Evolutionary conservation across 129 eudicot genomes (phyloP).

Genomic region (Flaveria sonorensis): DNA sequence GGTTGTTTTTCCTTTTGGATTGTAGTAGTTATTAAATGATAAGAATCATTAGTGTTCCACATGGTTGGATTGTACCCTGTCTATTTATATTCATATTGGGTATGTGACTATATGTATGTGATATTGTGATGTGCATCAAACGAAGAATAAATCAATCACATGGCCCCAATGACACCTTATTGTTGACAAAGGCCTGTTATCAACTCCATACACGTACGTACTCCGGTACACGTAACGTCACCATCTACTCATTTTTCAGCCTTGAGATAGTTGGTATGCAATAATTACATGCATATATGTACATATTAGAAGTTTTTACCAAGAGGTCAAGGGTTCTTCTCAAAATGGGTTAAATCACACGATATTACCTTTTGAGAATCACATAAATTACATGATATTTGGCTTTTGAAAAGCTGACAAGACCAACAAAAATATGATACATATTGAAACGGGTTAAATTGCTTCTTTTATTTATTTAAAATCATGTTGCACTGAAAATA

Average conservation of each 20-base stretch:
- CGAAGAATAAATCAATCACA: not conserved
- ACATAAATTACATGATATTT: too few relatives aligned
- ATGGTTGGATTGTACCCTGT: conserved; percentile 6
- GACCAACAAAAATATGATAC: too few relatives aligned
- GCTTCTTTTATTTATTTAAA: too few relatives aligned
- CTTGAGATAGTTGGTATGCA: not conserved
- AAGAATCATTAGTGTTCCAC: not conserved
- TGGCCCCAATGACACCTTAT: not conserved
- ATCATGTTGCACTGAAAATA: too few relatives aligned
- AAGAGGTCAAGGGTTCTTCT: too few relatives aligned
- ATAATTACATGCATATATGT: too few relatives aligned
- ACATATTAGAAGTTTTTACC: too few relatives aligned
- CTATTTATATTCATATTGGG: not conserved
- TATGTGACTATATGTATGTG: not conserved
- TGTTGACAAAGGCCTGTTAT: not conserved
- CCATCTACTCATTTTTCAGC: not conserved
- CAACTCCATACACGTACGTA: not conserved
- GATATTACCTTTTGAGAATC: too few relatives aligned
- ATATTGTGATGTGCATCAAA: not conserved
- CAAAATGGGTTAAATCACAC: too few relatives aligned
- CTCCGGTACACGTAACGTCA: not conserved
- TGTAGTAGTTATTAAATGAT: not conserved
- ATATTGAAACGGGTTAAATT: too few relatives aligned
- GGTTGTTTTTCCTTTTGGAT: not conserved
- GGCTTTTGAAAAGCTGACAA: too few relatives aligned